Evolutionary conservation across 2,329 filamentous ascomycete genomes (phyloP), one percentile per base, ranked within the genome.

Genomic region (Penicillium griseofulvum): DNA sequence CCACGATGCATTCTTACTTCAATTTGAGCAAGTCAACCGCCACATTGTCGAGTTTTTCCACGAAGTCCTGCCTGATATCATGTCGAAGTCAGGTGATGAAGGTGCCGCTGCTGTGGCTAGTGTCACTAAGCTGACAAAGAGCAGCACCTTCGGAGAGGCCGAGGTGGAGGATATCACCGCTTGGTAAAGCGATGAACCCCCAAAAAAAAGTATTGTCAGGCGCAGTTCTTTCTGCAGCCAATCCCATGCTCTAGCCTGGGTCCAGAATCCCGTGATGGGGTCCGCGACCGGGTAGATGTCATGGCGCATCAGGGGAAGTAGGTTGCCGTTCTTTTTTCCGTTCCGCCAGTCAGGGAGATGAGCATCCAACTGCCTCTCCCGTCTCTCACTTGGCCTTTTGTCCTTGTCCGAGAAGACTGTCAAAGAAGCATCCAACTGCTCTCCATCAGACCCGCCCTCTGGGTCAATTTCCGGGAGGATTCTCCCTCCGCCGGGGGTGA

Each of bases 81-180:
- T 97, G 92, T 78, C 74, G 34, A 83, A 79, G 65, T 78, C 83
- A 22, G 83, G 80, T 2, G 74, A 79, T 60, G 60, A 76, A 59
- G 60, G 78, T 70, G 57, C 72, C 69, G 57, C 66, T 65, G 77
- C 80, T 56, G 80, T 85, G 7, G 80, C 81, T 48, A 76, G 75
- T 36, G 76, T 82, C 58, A 86, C 85, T 16, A 77, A 84, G 65
- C 74, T 92, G 59, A 90, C 84, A 17, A 96, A 96, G 79, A 91
- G 84, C 53, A 96, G 91, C 74, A 94, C 90, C 0, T 96, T 97
- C 78, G 92, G 93, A 16, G 92, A 97, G 76, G 92, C 91, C 1
- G 94, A 97, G 75, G 91, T 97, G 19, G 93, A 93, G 57, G 94
- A 97, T 70, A 96, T 97, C 65, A 96, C 91, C 33, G 91, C 91